A percentile compares a stretch with the other conserved stretches of the same genome.
These are phyloP conservation scores for Leccinum subspadiceum DNA, from an alignment of 1,284 basidiomycete genomes.

Conservation along the genomic window DNA sequence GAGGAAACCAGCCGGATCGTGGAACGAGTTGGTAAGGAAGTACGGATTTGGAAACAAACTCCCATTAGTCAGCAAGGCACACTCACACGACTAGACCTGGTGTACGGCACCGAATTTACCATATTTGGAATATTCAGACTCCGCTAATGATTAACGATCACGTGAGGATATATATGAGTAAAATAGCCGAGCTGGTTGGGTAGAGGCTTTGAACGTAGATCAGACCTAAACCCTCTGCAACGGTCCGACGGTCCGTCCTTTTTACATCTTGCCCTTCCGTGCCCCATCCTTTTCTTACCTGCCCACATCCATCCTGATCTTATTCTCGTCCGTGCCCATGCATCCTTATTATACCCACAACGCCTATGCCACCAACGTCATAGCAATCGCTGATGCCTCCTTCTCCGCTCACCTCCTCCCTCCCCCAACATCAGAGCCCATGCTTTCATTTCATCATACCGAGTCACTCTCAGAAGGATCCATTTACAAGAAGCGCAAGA, in stretches of 20 bases:
- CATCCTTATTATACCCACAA: slow-evolving; percentile 19
- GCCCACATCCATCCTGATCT: not conserved
- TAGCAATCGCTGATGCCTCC: slow-evolving; percentile 29
- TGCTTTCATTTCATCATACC: slow-evolving; percentile 12
- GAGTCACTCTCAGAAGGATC: slow-evolving; percentile 12
- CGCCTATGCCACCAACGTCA: slow-evolving; percentile 26
- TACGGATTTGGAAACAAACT: not conserved
- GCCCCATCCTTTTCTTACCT: not conserved
- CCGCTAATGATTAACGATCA: slow-evolving; percentile 15
- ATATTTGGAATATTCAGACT: slow-evolving; percentile 4
- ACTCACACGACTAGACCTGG: slow-evolving; percentile 1
- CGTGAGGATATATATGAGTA: slow-evolving; percentile 15
- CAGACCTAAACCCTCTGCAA: not conserved
- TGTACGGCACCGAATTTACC: slow-evolving; percentile 14
- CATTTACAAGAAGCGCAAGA: slow-evolving; percentile 48
- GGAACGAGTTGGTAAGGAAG: not conserved
- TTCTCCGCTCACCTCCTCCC: slow-evolving; percentile 5
- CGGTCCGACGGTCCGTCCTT: not conserved
- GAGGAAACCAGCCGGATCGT: not conserved
- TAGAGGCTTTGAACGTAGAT: not conserved
- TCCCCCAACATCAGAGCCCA: slow-evolving; percentile 4
- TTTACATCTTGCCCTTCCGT: not conserved
- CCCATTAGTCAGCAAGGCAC: slow-evolving; percentile 4
- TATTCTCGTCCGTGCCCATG: slow-evolving; percentile 16
- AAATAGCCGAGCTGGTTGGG: slow-evolving; percentile 12